These are phyloP conservation scores for Phytopythium kandeliae DNA, from an alignment of 352 stramenopile genomes.

Conservation along the genomic window DNA sequence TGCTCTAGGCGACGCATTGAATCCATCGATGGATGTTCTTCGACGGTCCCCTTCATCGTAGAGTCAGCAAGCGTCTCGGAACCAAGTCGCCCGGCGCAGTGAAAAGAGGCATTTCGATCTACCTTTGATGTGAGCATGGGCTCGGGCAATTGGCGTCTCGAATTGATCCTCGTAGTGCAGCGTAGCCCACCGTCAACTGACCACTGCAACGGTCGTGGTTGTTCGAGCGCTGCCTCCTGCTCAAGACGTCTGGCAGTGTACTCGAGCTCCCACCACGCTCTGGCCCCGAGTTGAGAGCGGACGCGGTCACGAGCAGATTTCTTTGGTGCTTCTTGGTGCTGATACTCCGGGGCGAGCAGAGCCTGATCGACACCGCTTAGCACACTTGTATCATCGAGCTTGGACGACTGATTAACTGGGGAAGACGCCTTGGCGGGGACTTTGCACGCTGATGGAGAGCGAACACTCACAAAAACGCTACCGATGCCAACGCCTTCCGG, in stretches of 20 bases:
- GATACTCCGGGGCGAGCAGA: background rate
- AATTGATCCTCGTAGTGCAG: too few species aligned
- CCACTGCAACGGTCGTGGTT: background rate
- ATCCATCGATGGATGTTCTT: too few species aligned
- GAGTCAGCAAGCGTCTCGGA: too few species aligned
- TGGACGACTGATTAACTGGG: background rate
- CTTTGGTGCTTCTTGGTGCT: background rate
- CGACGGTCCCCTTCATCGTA: too few species aligned
- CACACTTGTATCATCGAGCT: too few species aligned
- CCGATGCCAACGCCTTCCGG: background rate
- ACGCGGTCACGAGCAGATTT: conserved; percentile 1
- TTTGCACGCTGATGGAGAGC: background rate
- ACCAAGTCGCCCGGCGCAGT: too few species aligned
- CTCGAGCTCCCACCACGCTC: conserved; percentile 64
- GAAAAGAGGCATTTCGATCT: too few species aligned
- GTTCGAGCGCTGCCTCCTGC: conserved; percentile 9
- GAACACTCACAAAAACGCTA: background rate
- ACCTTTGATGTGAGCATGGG: too few species aligned
- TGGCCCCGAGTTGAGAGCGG: conserved; percentile 39
- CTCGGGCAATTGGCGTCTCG: too few species aligned
- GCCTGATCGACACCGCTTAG: too few species aligned
- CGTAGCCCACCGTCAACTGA: background rate
- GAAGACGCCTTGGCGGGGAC: background rate
- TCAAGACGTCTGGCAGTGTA: conserved; percentile 36
- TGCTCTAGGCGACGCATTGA: too few species aligned